Percentiles rank a stretch among this genome's conserved stretches.
phyloP scores from a whole-genome alignment of 441 rosid genomes.

The Gossypium aridum region DNA sequence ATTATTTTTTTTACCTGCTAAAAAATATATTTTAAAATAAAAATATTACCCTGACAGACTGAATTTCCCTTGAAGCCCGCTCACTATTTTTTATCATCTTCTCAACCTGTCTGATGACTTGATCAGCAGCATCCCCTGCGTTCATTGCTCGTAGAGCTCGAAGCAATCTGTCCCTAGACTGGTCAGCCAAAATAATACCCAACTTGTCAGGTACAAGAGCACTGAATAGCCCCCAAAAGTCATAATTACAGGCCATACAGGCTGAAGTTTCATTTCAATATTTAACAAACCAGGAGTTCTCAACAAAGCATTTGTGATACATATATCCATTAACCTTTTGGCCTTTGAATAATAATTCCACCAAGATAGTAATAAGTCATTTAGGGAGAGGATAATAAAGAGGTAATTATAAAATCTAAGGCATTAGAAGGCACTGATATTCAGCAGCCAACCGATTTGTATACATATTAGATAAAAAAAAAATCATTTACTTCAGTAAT shows the following conservation, averaged over 20 bases:
- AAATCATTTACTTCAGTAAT: background rate
- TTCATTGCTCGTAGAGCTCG: conserved; percentile 83
- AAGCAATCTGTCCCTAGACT: conserved; percentile 90
- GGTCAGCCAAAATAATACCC: conserved; percentile 23
- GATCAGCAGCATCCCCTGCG: conserved; percentile 98
- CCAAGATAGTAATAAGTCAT: background rate
- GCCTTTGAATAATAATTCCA: background rate
- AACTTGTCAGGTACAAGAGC: conserved; percentile 14
- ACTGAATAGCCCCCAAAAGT: conserved; percentile 2
- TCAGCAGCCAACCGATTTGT: background rate
- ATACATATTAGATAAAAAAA: background rate
- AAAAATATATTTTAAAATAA: background rate
- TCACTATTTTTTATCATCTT: conserved; percentile 73
- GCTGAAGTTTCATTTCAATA: conserved; percentile 1
- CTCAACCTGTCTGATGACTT: conserved; percentile 93
- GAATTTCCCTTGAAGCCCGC: conserved; percentile 84
- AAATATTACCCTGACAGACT: conserved; percentile 57
- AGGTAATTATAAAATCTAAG: background rate
- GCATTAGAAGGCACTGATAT: background rate
- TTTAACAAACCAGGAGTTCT: background rate
- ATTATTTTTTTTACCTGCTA: conserved; percentile 12
- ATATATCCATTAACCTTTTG: background rate
- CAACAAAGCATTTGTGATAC: background rate
- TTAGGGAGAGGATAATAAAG: background rate
- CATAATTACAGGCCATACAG: background rate